phyloP scores from a whole-genome alignment of 225 moss, liverwort and hornwort genomes.

The Pseudoscleropodium purum region DNA sequence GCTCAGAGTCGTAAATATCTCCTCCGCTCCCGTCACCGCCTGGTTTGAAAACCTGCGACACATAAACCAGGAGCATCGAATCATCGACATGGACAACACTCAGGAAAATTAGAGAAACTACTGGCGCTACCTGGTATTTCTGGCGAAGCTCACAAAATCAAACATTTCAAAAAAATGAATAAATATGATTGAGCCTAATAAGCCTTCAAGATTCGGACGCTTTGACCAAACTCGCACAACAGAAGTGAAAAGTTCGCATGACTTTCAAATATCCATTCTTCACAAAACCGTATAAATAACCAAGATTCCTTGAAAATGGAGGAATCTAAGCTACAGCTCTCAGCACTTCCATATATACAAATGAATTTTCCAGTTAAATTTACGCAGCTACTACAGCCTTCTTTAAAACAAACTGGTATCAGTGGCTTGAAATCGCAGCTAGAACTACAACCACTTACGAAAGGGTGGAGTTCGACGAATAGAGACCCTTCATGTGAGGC shows the following conservation, averaged over 20 bases:
- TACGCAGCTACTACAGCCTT: neutral
- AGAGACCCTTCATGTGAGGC: slow-evolving; percentile 88
- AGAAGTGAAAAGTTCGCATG: neutral
- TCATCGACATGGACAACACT: neutral
- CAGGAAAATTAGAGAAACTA: neutral
- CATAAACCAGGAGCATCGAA: neutral
- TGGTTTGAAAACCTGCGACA: slow-evolving; percentile 67
- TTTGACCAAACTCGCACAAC: neutral
- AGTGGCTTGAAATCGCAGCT: neutral
- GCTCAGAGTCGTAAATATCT: slow-evolving; percentile 66
- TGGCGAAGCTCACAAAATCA: neutral
- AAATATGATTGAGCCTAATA: neutral
- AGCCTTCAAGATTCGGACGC: neutral
- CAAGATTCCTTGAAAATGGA: neutral
- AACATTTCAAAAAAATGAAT: neutral
- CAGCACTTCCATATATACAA: neutral
- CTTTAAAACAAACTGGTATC: neutral
- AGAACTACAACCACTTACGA: slow-evolving; percentile 43
- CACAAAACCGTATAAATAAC: neutral
- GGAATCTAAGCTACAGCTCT: neutral
- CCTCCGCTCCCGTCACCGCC: slow-evolving; percentile 61
- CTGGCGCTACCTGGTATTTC: neutral
- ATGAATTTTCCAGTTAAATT: neutral
- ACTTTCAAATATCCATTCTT: neutral
- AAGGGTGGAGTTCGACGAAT: slow-evolving; percentile 71